Percentiles rank a stretch among this genome's conserved stretches.
Evolutionary conservation across 2,329 filamentous ascomycete genomes (phyloP).

Genomic region (Phyllosticta ampelicida): DNA sequence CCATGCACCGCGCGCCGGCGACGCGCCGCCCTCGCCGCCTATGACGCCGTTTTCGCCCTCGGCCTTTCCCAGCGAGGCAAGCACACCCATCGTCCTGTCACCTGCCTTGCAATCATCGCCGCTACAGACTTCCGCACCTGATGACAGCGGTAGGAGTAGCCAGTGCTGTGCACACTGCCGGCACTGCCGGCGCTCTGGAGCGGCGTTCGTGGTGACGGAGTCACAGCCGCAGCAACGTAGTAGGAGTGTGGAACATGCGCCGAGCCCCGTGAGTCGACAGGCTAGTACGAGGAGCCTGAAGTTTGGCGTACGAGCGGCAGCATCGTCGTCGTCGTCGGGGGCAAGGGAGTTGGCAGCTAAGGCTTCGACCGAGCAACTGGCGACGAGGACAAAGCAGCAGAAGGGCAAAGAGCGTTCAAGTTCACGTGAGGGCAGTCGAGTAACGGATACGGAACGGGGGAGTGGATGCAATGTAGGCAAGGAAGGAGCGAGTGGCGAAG

Average conservation of each 20-base stretch:
- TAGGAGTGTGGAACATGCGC: conserved; percentile 3
- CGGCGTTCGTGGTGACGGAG: neutral
- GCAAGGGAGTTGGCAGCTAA: neutral
- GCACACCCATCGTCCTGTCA: neutral
- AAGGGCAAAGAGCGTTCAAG: neutral
- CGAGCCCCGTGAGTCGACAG: conserved; percentile 1
- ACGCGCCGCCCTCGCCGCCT: conserved; percentile 8
- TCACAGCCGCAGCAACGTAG: neutral
- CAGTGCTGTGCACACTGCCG: neutral
- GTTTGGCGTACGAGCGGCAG: neutral
- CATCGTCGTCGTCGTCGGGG: neutral
- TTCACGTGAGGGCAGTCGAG: neutral
- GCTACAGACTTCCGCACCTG: neutral
- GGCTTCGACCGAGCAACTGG: neutral
- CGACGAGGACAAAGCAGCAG: neutral
- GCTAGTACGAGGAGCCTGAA: neutral
- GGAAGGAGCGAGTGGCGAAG: neutral
- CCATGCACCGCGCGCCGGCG: conserved; percentile 14
- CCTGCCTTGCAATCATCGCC: neutral
- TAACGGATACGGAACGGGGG: neutral
- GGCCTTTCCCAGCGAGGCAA: neutral
- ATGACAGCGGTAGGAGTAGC: neutral
- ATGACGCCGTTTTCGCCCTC: conserved; percentile 9
- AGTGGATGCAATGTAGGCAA: neutral
- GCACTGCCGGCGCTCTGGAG: neutral